A percentile compares a stretch with the other conserved stretches of the same genome.
These are phyloP conservation scores for Sistotremastrum niveocremeum DNA, from an alignment of 768 basidiomycete genomes.

Conservation along the genomic window DNA sequence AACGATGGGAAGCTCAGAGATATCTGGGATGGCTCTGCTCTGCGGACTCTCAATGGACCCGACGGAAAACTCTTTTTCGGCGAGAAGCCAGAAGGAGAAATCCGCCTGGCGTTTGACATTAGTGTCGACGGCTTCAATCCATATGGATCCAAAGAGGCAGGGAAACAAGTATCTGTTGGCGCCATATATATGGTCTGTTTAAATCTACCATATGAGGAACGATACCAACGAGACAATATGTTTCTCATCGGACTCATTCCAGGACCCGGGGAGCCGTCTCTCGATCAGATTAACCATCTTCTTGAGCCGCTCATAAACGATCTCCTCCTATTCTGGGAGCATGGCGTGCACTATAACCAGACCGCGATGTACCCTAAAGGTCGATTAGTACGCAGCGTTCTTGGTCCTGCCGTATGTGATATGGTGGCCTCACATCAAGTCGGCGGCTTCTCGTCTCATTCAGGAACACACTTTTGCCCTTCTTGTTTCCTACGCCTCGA, in stretches of 20 bases:
- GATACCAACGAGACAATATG: constrained; percentile 20
- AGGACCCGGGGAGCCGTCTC: constrained; percentile 20
- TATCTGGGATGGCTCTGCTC: constrained; percentile 14
- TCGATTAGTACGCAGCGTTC: constrained; percentile 17
- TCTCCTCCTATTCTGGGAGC: constrained; percentile 11
- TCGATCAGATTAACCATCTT: constrained; percentile 16
- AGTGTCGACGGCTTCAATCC: constrained; percentile 25
- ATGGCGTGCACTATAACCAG: constrained; percentile 10
- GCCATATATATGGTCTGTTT: constrained; percentile 21
- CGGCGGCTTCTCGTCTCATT: constrained; percentile 17
- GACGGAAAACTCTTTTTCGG: constrained; percentile 15
- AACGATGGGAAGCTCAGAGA: too few species aligned
- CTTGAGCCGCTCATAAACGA: constrained; percentile 15
- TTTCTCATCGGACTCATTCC: constrained; percentile 23
- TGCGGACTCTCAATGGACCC: constrained; percentile 16
- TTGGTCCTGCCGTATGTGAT: constrained; percentile 23
- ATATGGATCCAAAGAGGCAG: constrained; percentile 12
- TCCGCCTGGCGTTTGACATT: constrained; percentile 18
- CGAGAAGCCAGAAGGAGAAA: constrained; percentile 8
- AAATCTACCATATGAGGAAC: constrained; percentile 20
- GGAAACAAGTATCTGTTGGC: constrained; percentile 18
- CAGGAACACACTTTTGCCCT: constrained; percentile 20
- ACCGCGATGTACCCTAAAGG: constrained; percentile 17
- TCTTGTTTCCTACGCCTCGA: constrained; percentile 5
- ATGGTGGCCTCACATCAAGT: constrained; percentile 26